Conservation (phyloP, 257 asterid genomes). For the Lycium ferocissimum region DNA sequence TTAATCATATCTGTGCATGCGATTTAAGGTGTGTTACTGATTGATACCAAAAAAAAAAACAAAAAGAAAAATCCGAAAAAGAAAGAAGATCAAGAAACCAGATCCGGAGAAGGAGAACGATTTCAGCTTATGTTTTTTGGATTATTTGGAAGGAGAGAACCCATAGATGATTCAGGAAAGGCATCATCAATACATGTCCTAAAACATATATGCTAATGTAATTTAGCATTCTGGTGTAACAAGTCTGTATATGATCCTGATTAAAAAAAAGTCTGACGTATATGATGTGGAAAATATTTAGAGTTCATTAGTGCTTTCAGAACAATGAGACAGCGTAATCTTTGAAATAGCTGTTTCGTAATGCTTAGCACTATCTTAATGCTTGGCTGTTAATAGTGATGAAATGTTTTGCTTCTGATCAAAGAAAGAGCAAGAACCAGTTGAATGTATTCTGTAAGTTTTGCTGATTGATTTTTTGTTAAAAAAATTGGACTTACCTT, state of each 20-base stretch:
- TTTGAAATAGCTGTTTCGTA: conserved; percentile 21
- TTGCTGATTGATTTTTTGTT: background rate
- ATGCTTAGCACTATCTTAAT: conserved; percentile 6
- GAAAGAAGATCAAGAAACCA: conserved; percentile 11
- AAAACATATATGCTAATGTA: conserved; percentile 9
- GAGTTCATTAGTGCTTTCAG: conserved; percentile 9
- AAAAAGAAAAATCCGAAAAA: conserved; percentile 14
- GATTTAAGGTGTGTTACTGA: background rate
- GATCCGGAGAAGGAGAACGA: conserved; percentile 10
- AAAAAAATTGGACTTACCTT: background rate
- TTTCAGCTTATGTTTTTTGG: background rate
- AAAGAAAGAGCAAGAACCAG: conserved; percentile 5
- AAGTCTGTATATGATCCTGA: background rate
- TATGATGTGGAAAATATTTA: background rate
- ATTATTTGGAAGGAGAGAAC: conserved; percentile 26
- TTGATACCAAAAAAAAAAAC: conserved; percentile 1
- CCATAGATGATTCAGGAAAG: conserved; percentile 19
- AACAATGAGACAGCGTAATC: background rate
- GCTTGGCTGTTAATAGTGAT: conserved; percentile 9
- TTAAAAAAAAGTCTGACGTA: too few species aligned
- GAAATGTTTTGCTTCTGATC: conserved; percentile 15
- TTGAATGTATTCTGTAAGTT: background rate
- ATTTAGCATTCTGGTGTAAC: background rate
- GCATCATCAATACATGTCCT: conserved; percentile 9
- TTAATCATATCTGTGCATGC: background rate